phyloP scores from a whole-genome alignment of 345 rosid genomes.

The Psidium guajava region DNA sequence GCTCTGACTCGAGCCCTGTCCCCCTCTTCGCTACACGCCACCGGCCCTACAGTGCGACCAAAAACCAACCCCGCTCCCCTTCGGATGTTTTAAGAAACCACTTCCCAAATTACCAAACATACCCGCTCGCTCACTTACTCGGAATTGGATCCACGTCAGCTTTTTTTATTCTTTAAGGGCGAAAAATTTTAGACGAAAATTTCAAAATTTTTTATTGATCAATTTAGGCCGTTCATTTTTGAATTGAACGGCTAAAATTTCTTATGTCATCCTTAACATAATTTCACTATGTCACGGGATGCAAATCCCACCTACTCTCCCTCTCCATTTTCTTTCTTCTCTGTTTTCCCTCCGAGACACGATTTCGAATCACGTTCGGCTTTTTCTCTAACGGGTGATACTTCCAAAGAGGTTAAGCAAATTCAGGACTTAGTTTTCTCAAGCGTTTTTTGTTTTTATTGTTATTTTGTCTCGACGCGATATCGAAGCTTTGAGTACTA shows the following conservation, averaged over 20 bases:
- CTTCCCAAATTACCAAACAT: background rate
- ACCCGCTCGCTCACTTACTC: background rate
- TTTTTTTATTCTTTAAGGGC: no score
- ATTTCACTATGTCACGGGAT: no score
- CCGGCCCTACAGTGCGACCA: background rate
- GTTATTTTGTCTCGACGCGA: no score
- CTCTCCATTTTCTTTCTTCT: background rate
- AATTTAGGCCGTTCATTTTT: no score
- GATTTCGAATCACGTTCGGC: background rate
- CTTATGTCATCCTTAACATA: no score
- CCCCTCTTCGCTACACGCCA: background rate
- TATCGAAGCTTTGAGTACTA: background rate
- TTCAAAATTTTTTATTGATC: no score
- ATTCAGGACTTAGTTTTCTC: background rate
- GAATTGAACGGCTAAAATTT: no score
- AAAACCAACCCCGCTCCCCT: background rate
- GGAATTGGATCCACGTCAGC: no score
- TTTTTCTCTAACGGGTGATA: background rate
- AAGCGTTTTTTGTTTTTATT: no score
- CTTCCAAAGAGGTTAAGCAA: background rate
- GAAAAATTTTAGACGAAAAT: no score
- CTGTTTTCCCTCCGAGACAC: background rate
- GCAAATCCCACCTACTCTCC: no score
- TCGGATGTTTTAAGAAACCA: background rate
- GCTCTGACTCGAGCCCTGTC: background rate